Evolutionary conservation across 345 rosid species (phyloP).

Genomic region (Lenwebbia sp.): DNA sequence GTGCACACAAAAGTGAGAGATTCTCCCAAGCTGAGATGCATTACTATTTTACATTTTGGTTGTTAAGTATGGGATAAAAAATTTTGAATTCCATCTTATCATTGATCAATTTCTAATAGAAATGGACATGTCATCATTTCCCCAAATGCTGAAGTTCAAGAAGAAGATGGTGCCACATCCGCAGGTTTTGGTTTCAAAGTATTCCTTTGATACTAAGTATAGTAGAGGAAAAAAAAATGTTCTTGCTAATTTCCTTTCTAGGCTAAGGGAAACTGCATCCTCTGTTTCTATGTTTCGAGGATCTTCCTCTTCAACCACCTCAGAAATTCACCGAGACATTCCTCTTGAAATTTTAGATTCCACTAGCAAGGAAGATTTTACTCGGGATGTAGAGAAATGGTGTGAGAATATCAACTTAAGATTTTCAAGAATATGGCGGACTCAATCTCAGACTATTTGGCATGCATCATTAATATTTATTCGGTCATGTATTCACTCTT

Average conservation of each 20-base stretch:
- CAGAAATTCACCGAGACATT: background rate
- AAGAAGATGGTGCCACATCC: background rate
- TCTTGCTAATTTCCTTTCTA: background rate
- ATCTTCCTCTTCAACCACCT: background rate
- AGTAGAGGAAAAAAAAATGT: background rate
- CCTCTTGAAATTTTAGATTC: background rate
- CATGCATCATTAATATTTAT: background rate
- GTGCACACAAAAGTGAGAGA: background rate
- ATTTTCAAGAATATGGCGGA: background rate
- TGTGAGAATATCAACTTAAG: background rate
- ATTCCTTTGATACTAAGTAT: background rate
- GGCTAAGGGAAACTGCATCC: background rate
- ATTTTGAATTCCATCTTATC: background rate
- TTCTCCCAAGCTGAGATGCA: background rate
- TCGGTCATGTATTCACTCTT: background rate
- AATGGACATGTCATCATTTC: background rate
- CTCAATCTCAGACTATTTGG: background rate
- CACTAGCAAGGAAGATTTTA: background rate
- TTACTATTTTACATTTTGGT: background rate
- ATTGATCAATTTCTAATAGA: background rate
- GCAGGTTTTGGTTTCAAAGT: background rate
- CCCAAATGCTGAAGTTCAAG: accelerated
- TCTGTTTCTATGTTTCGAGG: background rate
- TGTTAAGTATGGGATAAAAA: background rate
- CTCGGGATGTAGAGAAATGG: background rate